Evolutionary conservation across 2,329 filamentous ascomycete genomes (phyloP).

Genomic region (Teratosphaeria gauchensis): DNA sequence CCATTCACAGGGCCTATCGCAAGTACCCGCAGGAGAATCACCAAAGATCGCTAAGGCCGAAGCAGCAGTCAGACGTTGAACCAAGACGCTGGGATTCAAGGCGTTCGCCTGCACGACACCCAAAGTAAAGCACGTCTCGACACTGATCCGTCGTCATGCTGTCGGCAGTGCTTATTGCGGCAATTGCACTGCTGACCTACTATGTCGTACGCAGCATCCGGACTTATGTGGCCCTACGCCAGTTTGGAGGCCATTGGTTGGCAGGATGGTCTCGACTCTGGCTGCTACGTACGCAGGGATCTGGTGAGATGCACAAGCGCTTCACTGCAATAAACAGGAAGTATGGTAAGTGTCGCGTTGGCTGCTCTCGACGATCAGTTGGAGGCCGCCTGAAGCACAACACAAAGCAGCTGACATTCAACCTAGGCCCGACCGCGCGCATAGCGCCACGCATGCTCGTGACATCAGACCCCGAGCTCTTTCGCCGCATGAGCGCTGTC

Average conservation of each 20-base stretch:
- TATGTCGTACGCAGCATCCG: conserved; percentile 18
- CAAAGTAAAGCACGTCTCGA: conserved; percentile 6
- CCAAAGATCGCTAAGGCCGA: background rate
- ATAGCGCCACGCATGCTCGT: conserved; percentile 29
- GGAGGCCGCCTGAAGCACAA: background rate
- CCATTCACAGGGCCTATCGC: background rate
- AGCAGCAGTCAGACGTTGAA: conserved; percentile 9
- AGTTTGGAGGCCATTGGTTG: conserved; percentile 30
- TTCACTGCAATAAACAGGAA: conserved; percentile 28
- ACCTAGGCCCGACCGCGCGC: conserved; percentile 28
- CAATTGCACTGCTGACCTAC: conserved; percentile 16
- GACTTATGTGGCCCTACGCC: conserved; percentile 23
- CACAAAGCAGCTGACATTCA: background rate
- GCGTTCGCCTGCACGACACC: conserved; percentile 13
- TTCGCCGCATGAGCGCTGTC: conserved; percentile 30
- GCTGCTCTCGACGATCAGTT: too few relatives aligned
- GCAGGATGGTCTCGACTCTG: conserved; percentile 30
- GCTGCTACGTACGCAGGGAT: conserved; percentile 27
- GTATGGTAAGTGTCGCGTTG: conserved; percentile 24
- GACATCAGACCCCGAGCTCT: conserved; percentile 27
- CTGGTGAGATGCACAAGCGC: conserved; percentile 29
- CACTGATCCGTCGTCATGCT: background rate
- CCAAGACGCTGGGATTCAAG: conserved; percentile 9
- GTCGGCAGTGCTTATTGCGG: background rate
- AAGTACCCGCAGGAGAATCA: background rate